A percentile compares a stretch with the other conserved stretches of the same genome.
phyloP scores from a whole-genome alignment of 306 rosid genomes.

The Trifolium dubium region DNA sequence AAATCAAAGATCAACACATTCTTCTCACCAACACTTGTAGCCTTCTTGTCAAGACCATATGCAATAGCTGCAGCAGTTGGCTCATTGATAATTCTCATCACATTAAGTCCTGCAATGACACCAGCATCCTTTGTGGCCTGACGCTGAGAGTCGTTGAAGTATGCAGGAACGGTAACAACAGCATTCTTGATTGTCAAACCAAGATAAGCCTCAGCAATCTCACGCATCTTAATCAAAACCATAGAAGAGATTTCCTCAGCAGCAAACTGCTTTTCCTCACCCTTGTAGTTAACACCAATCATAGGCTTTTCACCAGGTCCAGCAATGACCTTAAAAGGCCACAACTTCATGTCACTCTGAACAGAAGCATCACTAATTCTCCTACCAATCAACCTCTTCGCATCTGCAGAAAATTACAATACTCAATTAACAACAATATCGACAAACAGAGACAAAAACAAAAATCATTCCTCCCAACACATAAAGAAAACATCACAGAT shows the following conservation, averaged over 20 bases:
- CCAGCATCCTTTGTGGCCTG: slow-evolving; percentile 81
- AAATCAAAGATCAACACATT: slow-evolving; percentile 70
- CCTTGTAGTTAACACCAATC: slow-evolving; percentile 66
- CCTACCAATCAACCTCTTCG: slow-evolving; percentile 84
- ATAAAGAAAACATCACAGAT: neutral
- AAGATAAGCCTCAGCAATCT: slow-evolving; percentile 84
- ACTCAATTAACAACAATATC: slow-evolving; percentile 3
- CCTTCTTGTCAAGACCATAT: slow-evolving; percentile 73
- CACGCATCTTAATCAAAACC: slow-evolving; percentile 82
- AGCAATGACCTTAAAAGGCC: slow-evolving; percentile 72
- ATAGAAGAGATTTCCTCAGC: slow-evolving; percentile 77
- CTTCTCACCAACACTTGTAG: slow-evolving; percentile 62
- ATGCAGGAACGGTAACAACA: slow-evolving; percentile 82
- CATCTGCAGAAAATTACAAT: slow-evolving; percentile 55
- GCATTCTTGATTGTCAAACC: slow-evolving; percentile 71
- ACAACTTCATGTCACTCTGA: slow-evolving; percentile 71
- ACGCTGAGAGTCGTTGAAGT: slow-evolving; percentile 76
- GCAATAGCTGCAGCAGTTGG: slow-evolving; percentile 83
- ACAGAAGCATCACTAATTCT: slow-evolving; percentile 64
- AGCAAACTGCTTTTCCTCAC: slow-evolving; percentile 62
- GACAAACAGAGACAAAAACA: neutral
- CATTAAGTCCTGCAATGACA: slow-evolving; percentile 73
- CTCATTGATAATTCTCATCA: slow-evolving; percentile 67
- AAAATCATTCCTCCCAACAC: neutral
- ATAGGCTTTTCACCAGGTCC: slow-evolving; percentile 72